Conservation (phyloP, 805 yeast genomes). For the Candida stauntonica region DNA sequence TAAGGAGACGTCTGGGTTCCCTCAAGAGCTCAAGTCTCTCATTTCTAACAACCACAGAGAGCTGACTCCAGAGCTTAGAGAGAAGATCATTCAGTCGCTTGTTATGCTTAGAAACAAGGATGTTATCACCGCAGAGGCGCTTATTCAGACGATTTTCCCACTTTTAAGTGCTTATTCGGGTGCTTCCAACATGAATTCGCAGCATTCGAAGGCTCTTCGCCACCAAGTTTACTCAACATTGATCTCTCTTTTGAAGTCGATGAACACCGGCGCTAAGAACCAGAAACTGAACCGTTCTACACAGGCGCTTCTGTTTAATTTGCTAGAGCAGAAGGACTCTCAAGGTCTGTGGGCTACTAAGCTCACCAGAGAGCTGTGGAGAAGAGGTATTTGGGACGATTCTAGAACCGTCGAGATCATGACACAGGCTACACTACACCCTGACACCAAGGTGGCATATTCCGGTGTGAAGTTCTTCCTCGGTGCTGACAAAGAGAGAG, state of each 20-base stretch:
- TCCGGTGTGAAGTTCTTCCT: conserved; percentile 90
- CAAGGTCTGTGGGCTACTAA: conserved; percentile 97
- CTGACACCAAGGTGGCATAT: conserved; percentile 77
- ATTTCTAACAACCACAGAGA: conserved; percentile 74
- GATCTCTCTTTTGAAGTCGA: conserved; percentile 71
- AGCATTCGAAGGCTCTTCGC: conserved; percentile 77
- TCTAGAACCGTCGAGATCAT: conserved; percentile 94
- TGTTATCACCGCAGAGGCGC: conserved; percentile 69
- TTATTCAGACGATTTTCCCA: conserved; percentile 88
- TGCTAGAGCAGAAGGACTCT: conserved; percentile 73
- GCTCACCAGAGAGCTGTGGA: conserved; percentile 92
- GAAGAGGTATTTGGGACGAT: conserved; percentile 98
- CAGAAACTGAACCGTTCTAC: conserved; percentile 86
- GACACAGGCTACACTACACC: conserved; percentile 92
- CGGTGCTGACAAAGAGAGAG: conserved; percentile 94
- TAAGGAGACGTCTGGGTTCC: conserved; percentile 79
- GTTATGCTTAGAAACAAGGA: conserved; percentile 88
- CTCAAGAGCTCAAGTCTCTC: conserved; percentile 69
- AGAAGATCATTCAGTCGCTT: conserved; percentile 84
- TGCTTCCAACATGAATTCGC: conserved; percentile 38
- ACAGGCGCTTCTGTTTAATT: conserved; percentile 85
- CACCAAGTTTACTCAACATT: conserved; percentile 77
- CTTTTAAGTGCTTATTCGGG: conserved; percentile 65
- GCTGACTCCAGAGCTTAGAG: conserved; percentile 79
- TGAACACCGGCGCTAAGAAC: conserved; percentile 84